phyloP scores from a whole-genome alignment of 495 filamentous ascomycete species.

The Trichoderma erinaceum region DNA sequence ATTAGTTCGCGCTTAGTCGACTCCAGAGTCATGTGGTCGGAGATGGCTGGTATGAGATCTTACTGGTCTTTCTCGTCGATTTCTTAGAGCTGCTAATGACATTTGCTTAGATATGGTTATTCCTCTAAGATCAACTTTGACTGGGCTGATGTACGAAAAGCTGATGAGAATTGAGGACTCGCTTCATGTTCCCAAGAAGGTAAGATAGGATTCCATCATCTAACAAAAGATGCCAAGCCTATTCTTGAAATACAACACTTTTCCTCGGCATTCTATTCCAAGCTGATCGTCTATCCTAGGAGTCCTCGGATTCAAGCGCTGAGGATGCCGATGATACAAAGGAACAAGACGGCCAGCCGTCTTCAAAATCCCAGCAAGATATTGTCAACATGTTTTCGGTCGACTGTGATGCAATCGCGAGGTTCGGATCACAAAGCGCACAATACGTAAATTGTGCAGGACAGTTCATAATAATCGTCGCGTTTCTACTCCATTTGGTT shows the following conservation, averaged over 20 bases:
- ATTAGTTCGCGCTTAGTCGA: conserved; percentile 1
- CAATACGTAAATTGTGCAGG: conserved; percentile 3
- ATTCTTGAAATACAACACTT: too few relatives aligned
- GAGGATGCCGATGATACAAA: neutral
- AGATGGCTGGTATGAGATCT: conserved; percentile 5
- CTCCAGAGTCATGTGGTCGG: conserved; percentile 11
- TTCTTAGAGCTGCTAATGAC: neutral
- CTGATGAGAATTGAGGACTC: conserved; percentile 3
- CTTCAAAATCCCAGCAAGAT: neutral
- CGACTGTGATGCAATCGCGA: neutral
- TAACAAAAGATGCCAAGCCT: neutral
- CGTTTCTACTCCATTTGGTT: neutral
- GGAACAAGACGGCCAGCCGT: neutral
- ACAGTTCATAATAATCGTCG: neutral
- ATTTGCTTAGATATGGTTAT: neutral
- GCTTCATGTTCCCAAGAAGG: conserved; percentile 2
- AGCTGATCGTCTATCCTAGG: neutral
- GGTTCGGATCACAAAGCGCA: neutral
- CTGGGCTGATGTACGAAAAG: conserved; percentile 3
- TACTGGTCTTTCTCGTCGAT: neutral
- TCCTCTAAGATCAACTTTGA: conserved; percentile 3
- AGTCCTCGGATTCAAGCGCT: neutral
- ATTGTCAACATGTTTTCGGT: conserved; percentile 9
- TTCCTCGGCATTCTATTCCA: neutral
- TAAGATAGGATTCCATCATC: neutral